These are phyloP conservation scores for Nannizzia gypsea DNA, from an alignment of 2,329 filamentous ascomycete species.

Conservation along the genomic window DNA sequence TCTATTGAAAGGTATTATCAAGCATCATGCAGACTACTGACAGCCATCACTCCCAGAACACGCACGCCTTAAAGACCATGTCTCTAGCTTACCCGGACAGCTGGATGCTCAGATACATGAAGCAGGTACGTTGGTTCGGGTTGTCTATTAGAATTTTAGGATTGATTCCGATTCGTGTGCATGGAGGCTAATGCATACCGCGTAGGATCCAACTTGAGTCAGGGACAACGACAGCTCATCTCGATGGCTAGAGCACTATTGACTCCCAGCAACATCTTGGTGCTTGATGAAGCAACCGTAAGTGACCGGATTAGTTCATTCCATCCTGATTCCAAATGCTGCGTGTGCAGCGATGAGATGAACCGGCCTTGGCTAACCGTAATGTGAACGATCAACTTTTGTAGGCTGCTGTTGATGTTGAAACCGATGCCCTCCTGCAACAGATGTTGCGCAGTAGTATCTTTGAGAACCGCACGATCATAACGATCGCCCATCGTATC, in stretches of 20 bases:
- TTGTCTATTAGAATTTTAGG: not conserved
- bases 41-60: slow-evolving; percentile 52
- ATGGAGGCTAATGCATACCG: not conserved
- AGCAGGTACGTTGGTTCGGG: slow-evolving; percentile 56
- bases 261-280: slow-evolving; percentile 91
- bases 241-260: slow-evolving; percentile 87
- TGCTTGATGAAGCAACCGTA: slow-evolving; percentile 92
- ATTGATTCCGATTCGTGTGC: not conserved
- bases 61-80: slow-evolving; percentile 82
- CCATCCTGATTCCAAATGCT: not conserved
- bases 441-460: slow-evolving; percentile 50
- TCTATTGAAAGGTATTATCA: not conserved
- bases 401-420: slow-evolving; percentile 56
- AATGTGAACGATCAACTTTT: not conserved
- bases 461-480: slow-evolving; percentile 89
- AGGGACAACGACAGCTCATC: slow-evolving; percentile 87
- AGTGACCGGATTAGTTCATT: slow-evolving; percentile 11
- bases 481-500: slow-evolving; percentile 95
- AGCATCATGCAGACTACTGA: not conserved
- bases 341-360: no score
- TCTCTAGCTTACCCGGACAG: slow-evolving; percentile 73
- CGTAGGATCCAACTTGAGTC: slow-evolving; percentile 84
- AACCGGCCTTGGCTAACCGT: not conserved
- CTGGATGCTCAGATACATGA: slow-evolving; percentile 85
- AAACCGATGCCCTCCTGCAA: slow-evolving; percentile 55